Base-by-base conservation (phyloP, 148 eudicot species). In the Rhododendron griersonianum region DNA sequence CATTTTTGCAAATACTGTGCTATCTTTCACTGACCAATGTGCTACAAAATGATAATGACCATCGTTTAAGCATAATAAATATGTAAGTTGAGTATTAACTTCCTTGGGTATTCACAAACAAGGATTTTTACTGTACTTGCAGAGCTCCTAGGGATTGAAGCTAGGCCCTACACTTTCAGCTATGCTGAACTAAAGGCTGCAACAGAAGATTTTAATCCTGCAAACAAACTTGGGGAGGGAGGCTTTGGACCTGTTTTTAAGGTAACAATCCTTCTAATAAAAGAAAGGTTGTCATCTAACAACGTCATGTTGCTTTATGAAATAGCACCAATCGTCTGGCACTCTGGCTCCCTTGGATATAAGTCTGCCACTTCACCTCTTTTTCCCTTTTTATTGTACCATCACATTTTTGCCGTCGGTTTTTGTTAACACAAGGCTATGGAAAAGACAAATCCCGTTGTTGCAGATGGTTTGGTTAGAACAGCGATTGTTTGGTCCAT, bases 151-250 rank as follows among this genome's bases (percentile, higher is more conserved):
- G 98, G 98, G 33, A 59, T 59, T 23, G 65, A 59, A 18, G 65
- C 25, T 59, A 59, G 82, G 88, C 91, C 95, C 83, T 91, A 89
- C 84, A 94, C 93, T 33, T 92, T 90, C 87, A 85, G 87, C 82
- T 96, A 94, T 87, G 84, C 94, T 45, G 96, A 94, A 88, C 92
- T 96, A 63, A 92, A 87, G 89, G 84, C 92, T 79, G 96, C 95
- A 59, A 96, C 98, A 44, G 85, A 89, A 84, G 92, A 93, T 83
- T 93, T 93, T 79, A 82, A 45, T 88, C 87, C 89, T 53, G 81
- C 63, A 61, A 91, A 93, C 84, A 93, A 92, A 86, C 94, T 93
- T 65, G 95, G 95, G 5, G 94, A 92, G 88, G 95, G 95, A 76
- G 94, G 95, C 51, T 93, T 93, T 86, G 95, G 93, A 83, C 91